Conservation (phyloP, 1,284 basidiomycete genomes). For the Ustilago sp. region DNA sequence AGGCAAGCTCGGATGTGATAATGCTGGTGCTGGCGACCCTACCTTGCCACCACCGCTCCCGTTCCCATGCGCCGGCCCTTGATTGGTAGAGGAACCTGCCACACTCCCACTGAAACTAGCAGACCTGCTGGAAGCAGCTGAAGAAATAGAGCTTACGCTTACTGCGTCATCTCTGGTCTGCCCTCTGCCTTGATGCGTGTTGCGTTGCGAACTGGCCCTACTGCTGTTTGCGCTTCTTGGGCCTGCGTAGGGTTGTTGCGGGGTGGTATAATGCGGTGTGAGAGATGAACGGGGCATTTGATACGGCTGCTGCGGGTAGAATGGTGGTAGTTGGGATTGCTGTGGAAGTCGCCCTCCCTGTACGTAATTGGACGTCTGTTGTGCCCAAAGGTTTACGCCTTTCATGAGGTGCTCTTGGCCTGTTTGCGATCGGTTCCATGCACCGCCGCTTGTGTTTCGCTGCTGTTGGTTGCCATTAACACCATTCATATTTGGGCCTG, state of each 20-base stretch:
- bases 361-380: constrained; percentile 25
- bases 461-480: not conserved
- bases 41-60: not conserved
- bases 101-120: constrained; percentile 31
- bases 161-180: constrained; percentile 21
- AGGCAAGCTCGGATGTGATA: constrained; percentile 39
- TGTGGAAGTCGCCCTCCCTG: constrained; percentile 10
- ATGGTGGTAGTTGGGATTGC: constrained; percentile 13
- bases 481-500: not conserved
- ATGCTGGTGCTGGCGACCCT: not conserved
- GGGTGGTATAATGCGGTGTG: constrained; percentile 11
- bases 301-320: constrained; percentile 10
- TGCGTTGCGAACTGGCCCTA: constrained; percentile 31
- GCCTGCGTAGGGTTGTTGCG: not conserved
- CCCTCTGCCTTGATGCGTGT: not conserved
- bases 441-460: not conserved
- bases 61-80: not conserved
- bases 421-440: constrained; percentile 16
- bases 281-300: constrained; percentile 2
- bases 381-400: constrained; percentile 38
- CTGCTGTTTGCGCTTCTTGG: constrained; percentile 27
- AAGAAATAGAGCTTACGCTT: constrained; percentile 31
- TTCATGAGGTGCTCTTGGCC: constrained; percentile 25
- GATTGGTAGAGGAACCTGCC: constrained; percentile 1
- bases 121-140: constrained; percentile 27